These are phyloP conservation scores for Vachellia collinsii DNA, from an alignment of 306 rosid genomes.

Conservation along the genomic window DNA sequence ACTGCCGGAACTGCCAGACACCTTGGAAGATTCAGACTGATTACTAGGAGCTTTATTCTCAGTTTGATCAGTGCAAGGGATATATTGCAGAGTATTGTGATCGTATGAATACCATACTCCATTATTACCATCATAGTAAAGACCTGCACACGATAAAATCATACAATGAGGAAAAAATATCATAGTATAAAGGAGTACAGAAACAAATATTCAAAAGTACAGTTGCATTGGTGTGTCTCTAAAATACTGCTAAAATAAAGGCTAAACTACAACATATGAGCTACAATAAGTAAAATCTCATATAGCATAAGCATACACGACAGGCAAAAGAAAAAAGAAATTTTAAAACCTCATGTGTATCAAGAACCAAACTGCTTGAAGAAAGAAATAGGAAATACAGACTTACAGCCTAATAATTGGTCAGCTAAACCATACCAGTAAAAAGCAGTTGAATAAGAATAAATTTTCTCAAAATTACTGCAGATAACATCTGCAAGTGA, in stretches of 20 bases:
- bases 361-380: slow-evolving; percentile 14
- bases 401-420: slow-evolving; percentile 4
- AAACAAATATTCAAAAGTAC: slow-evolving; percentile 1
- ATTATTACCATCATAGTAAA: slow-evolving; percentile 85
- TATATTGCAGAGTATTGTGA: slow-evolving; percentile 74
- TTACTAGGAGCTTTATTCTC: slow-evolving; percentile 59
- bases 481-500: slow-evolving; percentile 10
- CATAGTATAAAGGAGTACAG: neutral
- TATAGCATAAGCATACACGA: neutral
- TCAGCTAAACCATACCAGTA: neutral
- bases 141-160: slow-evolving; percentile 58
- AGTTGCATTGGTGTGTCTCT: slow-evolving; percentile 6
- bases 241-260: slow-evolving; percentile 16
- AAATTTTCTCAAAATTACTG: neutral
- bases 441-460: neutral
- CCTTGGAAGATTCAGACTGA: slow-evolving; percentile 65
- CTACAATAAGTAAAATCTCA: slow-evolving; percentile 27
- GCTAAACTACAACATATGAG: slow-evolving; percentile 15
- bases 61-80: slow-evolving; percentile 83
- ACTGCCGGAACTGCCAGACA: slow-evolving; percentile 63
- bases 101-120: slow-evolving; percentile 96
- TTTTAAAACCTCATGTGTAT: neutral
- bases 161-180: slow-evolving; percentile 30
- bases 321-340: slow-evolving; percentile 10
- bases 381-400: neutral